Evolutionary conservation across 768 basidiomycete genomes (phyloP), one percentile per base, ranked within the genome.

Genomic region (Mycena indigotica): DNA sequence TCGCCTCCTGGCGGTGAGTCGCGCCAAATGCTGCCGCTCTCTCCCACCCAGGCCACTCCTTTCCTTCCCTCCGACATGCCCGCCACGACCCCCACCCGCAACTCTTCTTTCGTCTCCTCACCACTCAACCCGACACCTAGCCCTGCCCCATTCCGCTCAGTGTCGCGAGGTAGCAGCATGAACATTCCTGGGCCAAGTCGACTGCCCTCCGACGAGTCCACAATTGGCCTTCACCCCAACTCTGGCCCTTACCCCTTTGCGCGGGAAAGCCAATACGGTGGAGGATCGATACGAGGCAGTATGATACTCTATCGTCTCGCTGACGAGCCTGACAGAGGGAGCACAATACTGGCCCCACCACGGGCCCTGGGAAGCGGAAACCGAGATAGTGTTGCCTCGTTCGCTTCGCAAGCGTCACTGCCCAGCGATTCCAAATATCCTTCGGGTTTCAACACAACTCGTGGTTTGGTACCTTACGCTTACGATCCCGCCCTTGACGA

Each of bases 361-460:
- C 72, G 72, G 3, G 50, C 67, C 4, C 50, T 66, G 17, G 63
- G 64, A 12, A 44, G 56, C 28, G 57, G 61, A 8, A 69, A 69
- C 21, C 66, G 75, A 3, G 67, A 70, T 28, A 74, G 71, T 24
- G 57, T 74, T 19, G 54, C 72, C 13, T 77, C 78, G 1, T 65
- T 63, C 0, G 74, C 73, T 2, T 74, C 84, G 4, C 68, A 84
- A 57, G 54, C 79, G 1, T 85, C 86, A 2, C 73, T 82, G 19
- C 81, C 84, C 0, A 75, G 74, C 21, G 84, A 87, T 41, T 86
- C 85, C 10, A 90, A 90, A 68, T 91, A 88, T 67, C 89, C 89
- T 1, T 61, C 69, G 2, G 72, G 72, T 17, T 55, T 70, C 26
- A 60, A 64, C 1, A 56, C 63, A 0, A 68, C 69, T 5, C 63